A percentile compares a stretch with the other conserved stretches of the same genome.
Conservation (phyloP, 805 yeast genomes). For the Pichia paraexigua region DNA sequence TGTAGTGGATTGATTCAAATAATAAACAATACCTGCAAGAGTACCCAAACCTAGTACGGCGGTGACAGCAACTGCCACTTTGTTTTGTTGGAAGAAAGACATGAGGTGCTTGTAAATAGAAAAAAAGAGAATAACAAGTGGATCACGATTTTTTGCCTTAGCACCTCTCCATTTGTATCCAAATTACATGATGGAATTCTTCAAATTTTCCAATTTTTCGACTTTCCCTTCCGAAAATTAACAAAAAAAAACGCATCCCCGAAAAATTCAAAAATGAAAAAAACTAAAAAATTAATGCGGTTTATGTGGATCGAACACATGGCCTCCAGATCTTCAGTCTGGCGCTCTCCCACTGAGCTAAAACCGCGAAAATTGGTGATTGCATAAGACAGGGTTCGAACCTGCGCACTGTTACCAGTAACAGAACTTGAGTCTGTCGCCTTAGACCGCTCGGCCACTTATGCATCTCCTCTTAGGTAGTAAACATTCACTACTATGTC, state of each 20-base stretch:
- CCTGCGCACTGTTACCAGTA: not conserved
- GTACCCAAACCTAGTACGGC: constrained; percentile 46
- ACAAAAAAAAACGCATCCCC: not conserved
- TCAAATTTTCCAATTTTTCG: not conserved
- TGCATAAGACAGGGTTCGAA: not conserved
- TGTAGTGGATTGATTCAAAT: constrained; percentile 28
- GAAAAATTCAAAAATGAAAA: not conserved
- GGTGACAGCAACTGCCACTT: constrained; percentile 40
- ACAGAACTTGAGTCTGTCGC: not conserved
- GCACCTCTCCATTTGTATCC: not conserved
- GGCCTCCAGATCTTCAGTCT: constrained; percentile 20
- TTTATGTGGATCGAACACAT: constrained; percentile 18
- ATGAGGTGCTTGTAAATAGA: not conserved
- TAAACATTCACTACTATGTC: too few species aligned
- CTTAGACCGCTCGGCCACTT: not conserved
- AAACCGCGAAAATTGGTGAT: constrained; percentile 5
- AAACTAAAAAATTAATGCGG: constrained; percentile 9
- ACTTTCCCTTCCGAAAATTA: not conserved
- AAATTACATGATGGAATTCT: not conserved
- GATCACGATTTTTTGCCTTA: not conserved
- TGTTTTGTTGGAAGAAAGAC: constrained; percentile 40
- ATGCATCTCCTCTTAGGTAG: not conserved
- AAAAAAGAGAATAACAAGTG: not conserved
- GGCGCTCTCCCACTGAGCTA: constrained; percentile 20
- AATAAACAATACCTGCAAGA: constrained; percentile 39